phyloP scores from a whole-genome alignment of 2,329 filamentous ascomycete genomes.

The Pseudopithomyces chartarum region DNA sequence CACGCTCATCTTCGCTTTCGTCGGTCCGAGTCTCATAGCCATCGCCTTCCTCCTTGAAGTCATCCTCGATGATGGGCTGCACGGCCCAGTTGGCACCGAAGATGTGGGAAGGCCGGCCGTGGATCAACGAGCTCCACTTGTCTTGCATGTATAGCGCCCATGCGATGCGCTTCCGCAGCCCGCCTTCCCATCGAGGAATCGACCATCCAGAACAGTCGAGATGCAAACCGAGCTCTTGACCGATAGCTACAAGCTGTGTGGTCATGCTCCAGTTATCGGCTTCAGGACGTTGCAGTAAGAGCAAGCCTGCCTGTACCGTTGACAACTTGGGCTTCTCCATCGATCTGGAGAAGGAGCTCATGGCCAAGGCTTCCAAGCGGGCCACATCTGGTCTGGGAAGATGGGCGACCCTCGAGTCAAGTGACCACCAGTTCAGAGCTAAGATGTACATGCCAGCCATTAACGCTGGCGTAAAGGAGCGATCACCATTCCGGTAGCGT shows the following conservation, averaged over 20 bases:
- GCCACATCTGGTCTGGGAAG: slow-evolving; percentile 72
- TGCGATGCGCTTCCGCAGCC: slow-evolving; percentile 80
- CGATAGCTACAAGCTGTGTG: slow-evolving; percentile 83
- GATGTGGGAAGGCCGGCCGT: slow-evolving; percentile 82
- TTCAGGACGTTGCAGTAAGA: slow-evolving; percentile 76
- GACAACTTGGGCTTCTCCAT: slow-evolving; percentile 83
- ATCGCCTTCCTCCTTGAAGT: slow-evolving; percentile 69
- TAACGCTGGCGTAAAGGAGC: slow-evolving; percentile 75
- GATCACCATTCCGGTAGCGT: slow-evolving; percentile 73
- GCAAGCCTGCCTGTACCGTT: slow-evolving; percentile 75
- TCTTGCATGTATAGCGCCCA: slow-evolving; percentile 96
- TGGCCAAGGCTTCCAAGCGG: slow-evolving; percentile 74
- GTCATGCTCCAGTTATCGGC: slow-evolving; percentile 84
- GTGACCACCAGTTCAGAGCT: slow-evolving; percentile 86
- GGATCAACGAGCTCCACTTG: slow-evolving; percentile 85
- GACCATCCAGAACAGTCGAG: slow-evolving; percentile 87
- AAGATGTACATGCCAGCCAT: slow-evolving; percentile 83
- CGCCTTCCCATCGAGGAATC: slow-evolving; percentile 85
- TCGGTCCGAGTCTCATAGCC: slow-evolving; percentile 57
- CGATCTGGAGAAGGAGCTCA: slow-evolving; percentile 73
- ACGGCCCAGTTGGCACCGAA: slow-evolving; percentile 78
- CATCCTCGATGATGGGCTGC: slow-evolving; percentile 64
- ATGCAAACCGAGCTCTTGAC: slow-evolving; percentile 86
- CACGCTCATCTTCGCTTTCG: slow-evolving; percentile 61
- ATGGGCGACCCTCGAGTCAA: slow-evolving; percentile 68